Evolutionary conservation across 2,329 filamentous ascomycete genomes (phyloP).

Genomic region (Helotiales sp.): DNA sequence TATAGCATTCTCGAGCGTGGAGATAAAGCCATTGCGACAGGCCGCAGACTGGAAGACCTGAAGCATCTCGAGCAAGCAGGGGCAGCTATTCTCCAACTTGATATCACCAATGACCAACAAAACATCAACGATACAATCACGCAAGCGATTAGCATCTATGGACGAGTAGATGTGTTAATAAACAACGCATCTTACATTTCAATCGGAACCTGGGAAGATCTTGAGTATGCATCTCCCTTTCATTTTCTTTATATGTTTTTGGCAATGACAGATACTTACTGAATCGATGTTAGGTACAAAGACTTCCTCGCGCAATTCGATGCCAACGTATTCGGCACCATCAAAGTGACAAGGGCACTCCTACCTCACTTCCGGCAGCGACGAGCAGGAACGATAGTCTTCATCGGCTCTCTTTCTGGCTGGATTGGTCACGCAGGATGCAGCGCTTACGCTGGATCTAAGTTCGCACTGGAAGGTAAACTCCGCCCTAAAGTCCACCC

Average conservation of each 20-base stretch:
- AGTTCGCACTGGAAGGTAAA: slow-evolving; percentile 20
- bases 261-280: slow-evolving; percentile 1
- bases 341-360: slow-evolving; percentile 49
- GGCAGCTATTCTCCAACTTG: slow-evolving; percentile 43
- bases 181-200: slow-evolving; percentile 38
- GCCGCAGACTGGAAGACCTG: slow-evolving; percentile 32
- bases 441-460: slow-evolving; percentile 15
- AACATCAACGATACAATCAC: slow-evolving; percentile 40
- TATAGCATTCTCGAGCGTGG: slow-evolving; percentile 41
- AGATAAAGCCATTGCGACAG: slow-evolving; percentile 48
- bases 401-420: slow-evolving; percentile 18
- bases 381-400: slow-evolving; percentile 37
- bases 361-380: slow-evolving; percentile 47
- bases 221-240: slow-evolving; percentile 13
- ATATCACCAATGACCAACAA: slow-evolving; percentile 43
- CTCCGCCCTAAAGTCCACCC: background rate
- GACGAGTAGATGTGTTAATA: slow-evolving; percentile 37
- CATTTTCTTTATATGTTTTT: background rate
- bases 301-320: slow-evolving; percentile 38
- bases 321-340: slow-evolving; percentile 54
- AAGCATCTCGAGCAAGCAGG: slow-evolving; percentile 42
- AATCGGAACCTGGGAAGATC: slow-evolving; percentile 31
- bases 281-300: background rate
- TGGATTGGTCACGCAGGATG: slow-evolving; percentile 11
- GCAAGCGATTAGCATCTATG: slow-evolving; percentile 32